Evolutionary conservation across 2,329 filamentous ascomycete genomes (phyloP), one percentile per base, ranked within the genome.

Genomic region (Byssothecium circinans): DNA sequence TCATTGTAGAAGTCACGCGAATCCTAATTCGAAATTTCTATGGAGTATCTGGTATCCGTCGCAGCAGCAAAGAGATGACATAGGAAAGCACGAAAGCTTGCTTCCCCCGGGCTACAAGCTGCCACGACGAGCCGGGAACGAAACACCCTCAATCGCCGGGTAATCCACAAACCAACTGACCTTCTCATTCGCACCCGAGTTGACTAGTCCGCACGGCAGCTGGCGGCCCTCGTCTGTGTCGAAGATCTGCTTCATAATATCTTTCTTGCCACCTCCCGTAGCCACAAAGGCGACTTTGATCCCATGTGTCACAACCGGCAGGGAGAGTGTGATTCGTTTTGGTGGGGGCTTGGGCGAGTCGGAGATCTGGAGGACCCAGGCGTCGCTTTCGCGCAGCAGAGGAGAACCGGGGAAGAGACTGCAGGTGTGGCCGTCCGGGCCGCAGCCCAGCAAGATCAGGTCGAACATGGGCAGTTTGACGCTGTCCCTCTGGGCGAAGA

Each of bases 391-490:
- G 56, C 91, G 85, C 58, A 97, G 81, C 44, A 97, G 81, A 49
- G 86, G 82, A 69, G 96, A 92, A 45, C 87, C 87, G 4, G 94
- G 94, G 79, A 99, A 99, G 43, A 99, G 79, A 62, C 88, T 94
- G 84, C 94, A 97, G 27, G 94, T 97, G 77, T 99, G 94, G 43
- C 94, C 94, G 71, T 97, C 94, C 12, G 94, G 92, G 0, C 94
- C 94, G 70, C 89, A 95, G 62, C 94, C 94, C 34, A 99, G 84
- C 34, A 99, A 83, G 45, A 99, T 80, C 43, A 99, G 82, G 71
- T 99, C 94, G 72, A 97, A 99, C 66, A 96, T 88, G 60, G 94
- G 94, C 37, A 96, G 79, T 73, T 90, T 91, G 70, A 99, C 92
- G 55, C 88, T 94, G 75, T 99, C 94, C 68, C 92, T 87, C 56